Base-by-base conservation (phyloP, 75 land plant species). In the Larix kaempferi region DNA sequence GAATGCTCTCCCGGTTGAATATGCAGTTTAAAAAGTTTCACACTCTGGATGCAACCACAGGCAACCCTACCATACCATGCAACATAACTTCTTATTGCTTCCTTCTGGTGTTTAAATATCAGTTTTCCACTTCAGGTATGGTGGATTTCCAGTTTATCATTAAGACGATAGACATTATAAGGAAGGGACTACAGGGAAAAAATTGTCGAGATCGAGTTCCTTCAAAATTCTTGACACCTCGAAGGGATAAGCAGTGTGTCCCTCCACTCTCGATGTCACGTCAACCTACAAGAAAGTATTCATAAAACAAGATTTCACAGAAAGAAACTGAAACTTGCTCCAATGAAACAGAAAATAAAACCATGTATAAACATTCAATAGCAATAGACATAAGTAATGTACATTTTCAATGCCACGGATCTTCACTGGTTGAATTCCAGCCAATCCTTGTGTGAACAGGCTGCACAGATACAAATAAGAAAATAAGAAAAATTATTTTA, bases 351-450 rank as follows among this genome's bases (percentile, higher is more conserved):
- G 13, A 13, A 57, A 12, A 12, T 13, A 57, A 57, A 13, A 17
- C 59, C 59, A 12, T 12, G 59, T 17, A 57, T 1, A 57, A 0
- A 57, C 33, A 29, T 29, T 29, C 33, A 61, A 62, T 13, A 26
- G 49, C 56, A 35, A 33, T 19, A 19, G 26, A 39, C 17, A 49
- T 5, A 6, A 55, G n/a, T 39, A 27, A 77, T 87, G 86, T 78
- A 93, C 98, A 84, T 93, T 95, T 75, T 95, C 94, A 82, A 95
- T 95, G 19, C 96, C 98, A 26, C 84, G 89, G 57, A 92, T 77
- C 52, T 92, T 82, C 73, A 97, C 87, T 4, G 92, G 86, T 86
- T 94, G 95, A 59, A 97, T 93, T 74, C 99, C 99, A 77, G 99
- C 99, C 78, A 97, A 77, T 66, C 99, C 99, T 87, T 92, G 87